Evolutionary conservation across 2,329 filamentous ascomycete species (phyloP).

Genomic region (Cyanodermella asteris): DNA sequence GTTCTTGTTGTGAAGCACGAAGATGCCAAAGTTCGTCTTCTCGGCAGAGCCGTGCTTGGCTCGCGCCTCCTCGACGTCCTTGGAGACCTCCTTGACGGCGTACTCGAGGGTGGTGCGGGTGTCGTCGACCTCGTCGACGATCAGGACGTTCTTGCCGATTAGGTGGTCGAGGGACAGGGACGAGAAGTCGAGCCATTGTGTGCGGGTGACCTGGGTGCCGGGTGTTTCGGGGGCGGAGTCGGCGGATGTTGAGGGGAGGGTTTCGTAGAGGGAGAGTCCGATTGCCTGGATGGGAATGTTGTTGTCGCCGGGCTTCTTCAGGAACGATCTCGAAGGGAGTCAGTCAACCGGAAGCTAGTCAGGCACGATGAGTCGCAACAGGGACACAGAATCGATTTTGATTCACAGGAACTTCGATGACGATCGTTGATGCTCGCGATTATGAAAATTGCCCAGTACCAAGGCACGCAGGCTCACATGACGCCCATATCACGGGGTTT

Average conservation of each 20-base stretch:
- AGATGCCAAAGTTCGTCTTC: conserved; percentile 79
- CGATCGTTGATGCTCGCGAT: too few relatives aligned
- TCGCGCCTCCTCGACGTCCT: conserved; percentile 72
- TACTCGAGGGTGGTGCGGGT: conserved; percentile 88
- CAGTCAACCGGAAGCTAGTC: not conserved
- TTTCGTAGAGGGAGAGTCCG: conserved; percentile 89
- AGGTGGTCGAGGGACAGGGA: conserved; percentile 72
- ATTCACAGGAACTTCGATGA: too few relatives aligned
- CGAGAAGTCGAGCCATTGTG: conserved; percentile 89
- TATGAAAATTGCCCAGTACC: too few relatives aligned
- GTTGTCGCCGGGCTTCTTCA: conserved; percentile 64
- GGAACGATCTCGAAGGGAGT: conserved; percentile 44
- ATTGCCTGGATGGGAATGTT: conserved; percentile 99
- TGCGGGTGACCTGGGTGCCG: conserved; percentile 87
- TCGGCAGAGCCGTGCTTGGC: conserved; percentile 47
- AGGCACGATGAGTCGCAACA: too few relatives aligned
- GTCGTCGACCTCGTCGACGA: conserved; percentile 91
- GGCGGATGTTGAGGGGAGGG: conserved; percentile 34
- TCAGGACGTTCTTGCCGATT: conserved; percentile 75
- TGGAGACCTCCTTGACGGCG: conserved; percentile 76
- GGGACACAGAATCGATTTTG: too few relatives aligned
- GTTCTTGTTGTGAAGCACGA: conserved; percentile 98
- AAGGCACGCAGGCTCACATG: too few relatives aligned
- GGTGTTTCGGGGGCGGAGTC: conserved; percentile 48
- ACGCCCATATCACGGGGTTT: too few relatives aligned